A percentile compares a stretch with the other conserved stretches of the same genome.
These are phyloP conservation scores for Podila minutissima DNA, from an alignment of 192 early-diverging fungal species.

Conservation along the genomic window DNA sequence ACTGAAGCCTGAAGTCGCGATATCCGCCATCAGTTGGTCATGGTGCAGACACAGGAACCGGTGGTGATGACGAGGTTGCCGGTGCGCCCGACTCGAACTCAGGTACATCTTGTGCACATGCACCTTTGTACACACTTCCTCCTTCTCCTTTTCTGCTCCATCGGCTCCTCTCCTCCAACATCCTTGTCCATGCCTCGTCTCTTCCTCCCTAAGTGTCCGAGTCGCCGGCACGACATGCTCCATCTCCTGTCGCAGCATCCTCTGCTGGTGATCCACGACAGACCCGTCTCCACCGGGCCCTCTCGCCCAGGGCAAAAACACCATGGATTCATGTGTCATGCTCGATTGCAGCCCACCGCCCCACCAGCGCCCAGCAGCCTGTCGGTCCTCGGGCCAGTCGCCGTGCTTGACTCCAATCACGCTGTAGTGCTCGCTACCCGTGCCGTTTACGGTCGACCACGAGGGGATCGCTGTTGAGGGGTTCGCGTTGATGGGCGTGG, in stretches of 20 bases:
- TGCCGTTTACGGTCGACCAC: not conserved
- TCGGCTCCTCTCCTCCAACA: not conserved
- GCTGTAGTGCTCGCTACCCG: slow-evolving; percentile 22
- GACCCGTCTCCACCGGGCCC: slow-evolving; percentile 2
- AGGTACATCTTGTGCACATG: slow-evolving; percentile 28
- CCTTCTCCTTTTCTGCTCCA: not conserved
- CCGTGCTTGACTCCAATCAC: slow-evolving; percentile 41
- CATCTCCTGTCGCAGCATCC: slow-evolving; percentile 9
- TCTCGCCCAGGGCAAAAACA: slow-evolving; percentile 25
- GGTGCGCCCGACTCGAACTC: not conserved
- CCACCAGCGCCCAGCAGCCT: slow-evolving; percentile 22
- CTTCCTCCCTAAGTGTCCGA: too few relatives aligned
- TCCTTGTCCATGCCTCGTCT: not conserved
- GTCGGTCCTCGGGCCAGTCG: slow-evolving; percentile 29
- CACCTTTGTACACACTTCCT: not conserved
- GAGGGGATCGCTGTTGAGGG: not conserved
- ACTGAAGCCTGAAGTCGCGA: slow-evolving; percentile 1
- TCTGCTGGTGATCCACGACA: slow-evolving; percentile 7
- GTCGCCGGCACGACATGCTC: not conserved
- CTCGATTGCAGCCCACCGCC: slow-evolving; percentile 15
- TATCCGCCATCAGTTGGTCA: slow-evolving; percentile 35
- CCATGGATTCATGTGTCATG: slow-evolving; percentile 26
- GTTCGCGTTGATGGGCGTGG: slow-evolving; percentile 2
- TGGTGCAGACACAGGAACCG: slow-evolving; percentile 41
- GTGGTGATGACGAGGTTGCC: slow-evolving; percentile 18